Evolutionary conservation across 2,329 filamentous ascomycete genomes (phyloP).

Genomic region (Cadophora luteo-olivacea): DNA sequence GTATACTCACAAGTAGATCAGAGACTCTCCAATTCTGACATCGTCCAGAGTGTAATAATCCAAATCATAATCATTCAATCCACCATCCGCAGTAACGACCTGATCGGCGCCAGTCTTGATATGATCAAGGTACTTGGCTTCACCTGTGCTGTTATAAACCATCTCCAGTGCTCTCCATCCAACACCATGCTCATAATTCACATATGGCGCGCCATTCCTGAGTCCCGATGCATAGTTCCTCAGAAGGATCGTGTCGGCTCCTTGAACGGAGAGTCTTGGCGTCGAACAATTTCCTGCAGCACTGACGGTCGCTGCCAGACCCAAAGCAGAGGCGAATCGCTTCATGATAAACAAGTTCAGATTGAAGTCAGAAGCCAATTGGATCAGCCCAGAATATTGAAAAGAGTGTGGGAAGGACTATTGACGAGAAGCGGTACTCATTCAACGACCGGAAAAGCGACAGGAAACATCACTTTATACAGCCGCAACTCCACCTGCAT

Average conservation of each 20-base stretch:
- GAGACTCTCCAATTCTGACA: conserved; percentile 53
- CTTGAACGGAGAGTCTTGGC: conserved; percentile 26
- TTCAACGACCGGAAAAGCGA: neutral
- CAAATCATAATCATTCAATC: conserved; percentile 53
- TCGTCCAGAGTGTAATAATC: conserved; percentile 58
- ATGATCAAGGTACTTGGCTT: conserved; percentile 52
- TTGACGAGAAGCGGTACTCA: neutral
- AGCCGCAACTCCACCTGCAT: neutral
- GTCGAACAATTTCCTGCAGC: conserved; percentile 20
- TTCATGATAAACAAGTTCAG: conserved; percentile 7
- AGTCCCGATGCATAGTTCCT: conserved; percentile 26
- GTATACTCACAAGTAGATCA: conserved; percentile 22
- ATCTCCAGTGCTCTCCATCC: conserved; percentile 26
- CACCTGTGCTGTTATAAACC: conserved; percentile 51
- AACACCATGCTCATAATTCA: conserved; percentile 24
- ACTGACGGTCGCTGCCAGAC: conserved; percentile 12
- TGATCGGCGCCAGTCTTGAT: conserved; percentile 54
- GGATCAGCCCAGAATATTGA: neutral
- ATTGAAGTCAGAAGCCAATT: neutral
- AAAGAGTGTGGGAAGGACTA: neutral
- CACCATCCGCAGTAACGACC: conserved; percentile 55
- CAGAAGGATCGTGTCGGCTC: conserved; percentile 24
- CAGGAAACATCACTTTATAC: neutral
- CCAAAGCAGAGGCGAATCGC: neutral
- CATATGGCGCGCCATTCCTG: conserved; percentile 20